A percentile compares a stretch with the other conserved stretches of the same genome.
Conservation (phyloP, 2,329 filamentous ascomycete species). For the Gnomoniopsis sp. region DNA sequence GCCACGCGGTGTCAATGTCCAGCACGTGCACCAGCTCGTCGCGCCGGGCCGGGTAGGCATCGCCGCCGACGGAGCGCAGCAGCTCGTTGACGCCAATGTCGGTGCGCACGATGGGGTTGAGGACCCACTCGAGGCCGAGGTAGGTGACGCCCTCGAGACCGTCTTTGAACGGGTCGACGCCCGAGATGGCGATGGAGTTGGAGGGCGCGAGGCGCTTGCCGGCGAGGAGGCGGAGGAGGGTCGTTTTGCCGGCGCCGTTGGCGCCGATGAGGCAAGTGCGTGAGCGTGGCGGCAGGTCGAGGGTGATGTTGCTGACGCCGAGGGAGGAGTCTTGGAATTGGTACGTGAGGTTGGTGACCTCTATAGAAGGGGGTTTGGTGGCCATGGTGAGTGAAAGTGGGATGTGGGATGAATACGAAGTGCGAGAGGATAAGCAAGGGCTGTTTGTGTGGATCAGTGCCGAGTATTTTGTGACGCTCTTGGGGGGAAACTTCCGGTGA, state of each 20-base stretch:
- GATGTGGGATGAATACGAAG: not conserved
- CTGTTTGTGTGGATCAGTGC: too few species aligned
- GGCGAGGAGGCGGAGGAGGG: constrained; percentile 86
- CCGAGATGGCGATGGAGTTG: constrained; percentile 71
- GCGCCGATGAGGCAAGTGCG: constrained; percentile 91
- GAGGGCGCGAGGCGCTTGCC: constrained; percentile 89
- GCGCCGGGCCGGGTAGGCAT: constrained; percentile 74
- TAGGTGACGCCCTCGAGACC: constrained; percentile 93
- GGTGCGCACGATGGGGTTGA: constrained; percentile 92
- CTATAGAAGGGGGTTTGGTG: constrained; percentile 56
- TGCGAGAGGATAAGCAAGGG: too few species aligned
- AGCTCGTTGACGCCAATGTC: constrained; percentile 91
- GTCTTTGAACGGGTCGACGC: constrained; percentile 87
- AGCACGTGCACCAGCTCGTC: constrained; percentile 86
- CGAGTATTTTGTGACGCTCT: too few species aligned
- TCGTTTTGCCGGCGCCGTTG: constrained; percentile 97
- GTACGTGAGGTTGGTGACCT: constrained; percentile 77
- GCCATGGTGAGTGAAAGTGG: constrained; percentile 24
- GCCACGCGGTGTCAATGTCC: constrained; percentile 88
- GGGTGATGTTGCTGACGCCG: constrained; percentile 71
- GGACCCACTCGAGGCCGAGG: constrained; percentile 94
- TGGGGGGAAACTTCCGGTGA: too few species aligned
- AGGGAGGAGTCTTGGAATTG: constrained; percentile 79
- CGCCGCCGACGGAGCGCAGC: constrained; percentile 79
- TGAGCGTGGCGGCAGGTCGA: constrained; percentile 76